Evolutionary conservation across 2,329 filamentous ascomycete species (phyloP), one percentile per base, ranked within the genome.

Genomic region (Stemphylium vesicarium): DNA sequence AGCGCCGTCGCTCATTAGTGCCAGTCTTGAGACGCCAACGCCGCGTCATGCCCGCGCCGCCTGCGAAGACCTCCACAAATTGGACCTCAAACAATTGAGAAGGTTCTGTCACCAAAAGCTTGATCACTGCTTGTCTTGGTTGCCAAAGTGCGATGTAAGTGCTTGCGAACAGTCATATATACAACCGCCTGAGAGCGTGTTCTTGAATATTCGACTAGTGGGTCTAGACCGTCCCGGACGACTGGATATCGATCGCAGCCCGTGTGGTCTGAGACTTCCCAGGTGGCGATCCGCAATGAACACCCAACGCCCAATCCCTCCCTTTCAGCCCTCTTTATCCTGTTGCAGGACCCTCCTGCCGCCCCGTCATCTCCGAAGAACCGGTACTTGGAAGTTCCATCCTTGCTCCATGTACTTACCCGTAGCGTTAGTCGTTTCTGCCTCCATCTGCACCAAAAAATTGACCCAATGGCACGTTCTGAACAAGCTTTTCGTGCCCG

Each of bases 201-300:
- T 11, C 26, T 29, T 29, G 26, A 11, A 11, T 11, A 29, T 10
- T 29, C 26, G 7, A 11, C 26, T 29, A 29, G 26, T 29, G 9
- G 35, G 32, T 13, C 15, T 36, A 29, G 39, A 37, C 18, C n/a
- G 15, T 18, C 22, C 22, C 29, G 36, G 20, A 1, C 11, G 47
- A 35, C 16, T 31, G 39, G 31, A 43, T 16, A 43, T 43, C 38
- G 39, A 50, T 50, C 39, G 47, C 22, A 18, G 31, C 39, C 39
- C 47, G 47, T 24, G 9, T 24, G 39, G 36, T 44, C 47, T 44
- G 39, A 44, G 47, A 50, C 39, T 41, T 24, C 40, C 40, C 43
- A 22, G 40, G 31, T 35, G 49, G 13, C 36, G 40, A 51, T 51
- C 49, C 29, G 49, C 49, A 51, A 26, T 26, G 49, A 15, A 26